Evolutionary conservation across 2,329 filamentous ascomycete species (phyloP).

Genomic region (Pyricularia grisea): DNA sequence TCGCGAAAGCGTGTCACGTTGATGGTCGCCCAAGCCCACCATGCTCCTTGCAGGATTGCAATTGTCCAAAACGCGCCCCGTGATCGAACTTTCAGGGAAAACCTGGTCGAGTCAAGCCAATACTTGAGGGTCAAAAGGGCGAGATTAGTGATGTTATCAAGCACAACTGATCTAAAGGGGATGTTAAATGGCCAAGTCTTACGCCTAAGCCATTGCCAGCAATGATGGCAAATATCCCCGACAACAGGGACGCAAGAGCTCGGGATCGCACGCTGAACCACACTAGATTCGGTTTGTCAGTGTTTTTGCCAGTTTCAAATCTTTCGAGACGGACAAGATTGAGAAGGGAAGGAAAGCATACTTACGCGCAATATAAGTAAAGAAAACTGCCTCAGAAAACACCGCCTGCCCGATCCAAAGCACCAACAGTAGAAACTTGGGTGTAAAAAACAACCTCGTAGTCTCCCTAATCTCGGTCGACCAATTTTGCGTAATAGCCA

Average conservation of each 20-base stretch:
- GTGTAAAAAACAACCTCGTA: slow-evolving; percentile 47
- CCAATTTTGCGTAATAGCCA: slow-evolving; percentile 46
- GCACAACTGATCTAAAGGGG: too few relatives aligned
- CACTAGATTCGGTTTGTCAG: not conserved
- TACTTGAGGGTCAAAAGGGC: not conserved
- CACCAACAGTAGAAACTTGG: slow-evolving; percentile 53
- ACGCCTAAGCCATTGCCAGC: not conserved
- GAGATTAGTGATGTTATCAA: too few relatives aligned
- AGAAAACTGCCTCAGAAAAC: slow-evolving; percentile 31
- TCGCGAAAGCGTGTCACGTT: not conserved
- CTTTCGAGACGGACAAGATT: too few relatives aligned
- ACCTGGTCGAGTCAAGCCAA: not conserved
- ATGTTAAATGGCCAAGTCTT: not conserved
- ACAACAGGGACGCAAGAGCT: not conserved
- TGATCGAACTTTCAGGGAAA: not conserved
- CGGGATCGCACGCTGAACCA: not conserved
- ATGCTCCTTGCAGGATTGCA: not conserved
- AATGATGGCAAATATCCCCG: not conserved
- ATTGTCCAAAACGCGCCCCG: not conserved
- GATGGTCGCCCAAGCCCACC: not conserved
- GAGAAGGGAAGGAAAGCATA: not conserved
- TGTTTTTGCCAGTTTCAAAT: not conserved
- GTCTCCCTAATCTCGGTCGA: slow-evolving; percentile 52
- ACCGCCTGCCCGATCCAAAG: slow-evolving; percentile 63
- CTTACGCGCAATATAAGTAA: not conserved